These are phyloP conservation scores for Melianthus villosus DNA, from an alignment of 441 rosid genomes.

Conservation along the genomic window DNA sequence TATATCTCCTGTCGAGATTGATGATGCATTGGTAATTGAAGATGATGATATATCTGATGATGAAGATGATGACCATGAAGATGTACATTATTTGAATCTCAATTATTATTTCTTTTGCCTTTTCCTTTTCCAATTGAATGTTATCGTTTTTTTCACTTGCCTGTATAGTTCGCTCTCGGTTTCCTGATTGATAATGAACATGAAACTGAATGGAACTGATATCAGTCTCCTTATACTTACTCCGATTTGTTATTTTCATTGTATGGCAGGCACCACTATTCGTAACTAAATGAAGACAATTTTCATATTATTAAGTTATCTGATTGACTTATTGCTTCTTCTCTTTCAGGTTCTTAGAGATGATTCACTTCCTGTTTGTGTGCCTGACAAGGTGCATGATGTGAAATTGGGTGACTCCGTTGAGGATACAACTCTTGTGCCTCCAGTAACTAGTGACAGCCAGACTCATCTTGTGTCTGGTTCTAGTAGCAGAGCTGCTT, in stretches of 20 bases:
- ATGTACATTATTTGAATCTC: conserved; percentile 35
- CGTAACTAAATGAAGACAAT: too few species aligned
- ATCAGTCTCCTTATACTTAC: too few species aligned
- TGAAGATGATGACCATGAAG: conserved; percentile 87
- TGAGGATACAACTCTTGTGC: conserved; percentile 41
- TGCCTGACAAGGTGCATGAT: conserved; percentile 90
- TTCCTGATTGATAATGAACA: too few species aligned
- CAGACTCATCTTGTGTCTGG: conserved; percentile 58
- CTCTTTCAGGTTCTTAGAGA: conserved; percentile 61
- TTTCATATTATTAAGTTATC: not conserved
- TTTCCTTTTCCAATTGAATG: too few species aligned
- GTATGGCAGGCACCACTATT: too few species aligned
- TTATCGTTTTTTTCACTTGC: too few species aligned
- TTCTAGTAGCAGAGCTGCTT: conserved; percentile 68
- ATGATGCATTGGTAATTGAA: conserved; percentile 92
- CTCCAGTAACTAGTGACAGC: conserved; percentile 38
- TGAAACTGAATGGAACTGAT: too few species aligned
- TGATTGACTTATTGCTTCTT: conserved; percentile 4
- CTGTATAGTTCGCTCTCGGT: too few species aligned
- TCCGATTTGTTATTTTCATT: too few species aligned
- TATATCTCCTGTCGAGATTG: conserved; percentile 79
- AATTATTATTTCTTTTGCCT: not conserved
- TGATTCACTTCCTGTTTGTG: conserved; percentile 83
- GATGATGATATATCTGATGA: conserved; percentile 96
- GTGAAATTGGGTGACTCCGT: conserved; percentile 77